A percentile compares a stretch with the other conserved stretches of the same genome.
Evolutionary conservation across 176 grass and related monocot species (phyloP).

Genomic region (Oryza officinalis): DNA sequence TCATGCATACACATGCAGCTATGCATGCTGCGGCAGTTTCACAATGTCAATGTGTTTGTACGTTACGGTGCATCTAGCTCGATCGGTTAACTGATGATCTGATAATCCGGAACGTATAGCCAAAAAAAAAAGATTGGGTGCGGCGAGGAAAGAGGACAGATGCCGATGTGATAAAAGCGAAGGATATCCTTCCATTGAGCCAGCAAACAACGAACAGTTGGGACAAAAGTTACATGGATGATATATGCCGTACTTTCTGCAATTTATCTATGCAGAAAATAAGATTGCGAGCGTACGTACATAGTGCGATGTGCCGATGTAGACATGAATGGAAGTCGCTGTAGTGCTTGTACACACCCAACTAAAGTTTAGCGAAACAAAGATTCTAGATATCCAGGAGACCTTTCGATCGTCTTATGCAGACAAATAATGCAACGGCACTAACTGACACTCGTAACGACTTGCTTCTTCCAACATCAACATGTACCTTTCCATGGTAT

Average conservation of each 20-base stretch:
- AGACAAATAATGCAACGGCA: slow-evolving; percentile 13
- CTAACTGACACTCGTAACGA: slow-evolving; percentile 37
- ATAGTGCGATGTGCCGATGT: background rate
- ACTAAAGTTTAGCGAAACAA: background rate
- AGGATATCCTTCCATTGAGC: background rate
- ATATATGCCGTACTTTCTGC: background rate
- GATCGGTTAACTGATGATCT: too few relatives aligned
- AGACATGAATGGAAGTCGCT: background rate
- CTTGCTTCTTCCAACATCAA: slow-evolving; percentile 26
- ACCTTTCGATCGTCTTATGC: slow-evolving; percentile 24
- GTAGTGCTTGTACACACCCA: background rate
- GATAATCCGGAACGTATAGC: too few relatives aligned
- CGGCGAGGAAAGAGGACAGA: background rate
- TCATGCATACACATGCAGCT: too few relatives aligned
- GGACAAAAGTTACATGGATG: background rate
- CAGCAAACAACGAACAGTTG: background rate
- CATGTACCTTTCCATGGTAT: slow-evolving; percentile 26
- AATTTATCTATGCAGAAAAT: background rate
- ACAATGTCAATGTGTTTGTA: too few relatives aligned
- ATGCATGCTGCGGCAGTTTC: too few relatives aligned
- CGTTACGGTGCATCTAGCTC: background rate
- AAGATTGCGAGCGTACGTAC: background rate
- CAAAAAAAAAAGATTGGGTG: background rate
- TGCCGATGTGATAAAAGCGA: background rate
- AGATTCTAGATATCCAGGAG: background rate